A percentile compares a stretch with the other conserved stretches of the same genome.
Conservation (phyloP, 176 grass and related monocot genomes). For the Avena atlantica region DNA sequence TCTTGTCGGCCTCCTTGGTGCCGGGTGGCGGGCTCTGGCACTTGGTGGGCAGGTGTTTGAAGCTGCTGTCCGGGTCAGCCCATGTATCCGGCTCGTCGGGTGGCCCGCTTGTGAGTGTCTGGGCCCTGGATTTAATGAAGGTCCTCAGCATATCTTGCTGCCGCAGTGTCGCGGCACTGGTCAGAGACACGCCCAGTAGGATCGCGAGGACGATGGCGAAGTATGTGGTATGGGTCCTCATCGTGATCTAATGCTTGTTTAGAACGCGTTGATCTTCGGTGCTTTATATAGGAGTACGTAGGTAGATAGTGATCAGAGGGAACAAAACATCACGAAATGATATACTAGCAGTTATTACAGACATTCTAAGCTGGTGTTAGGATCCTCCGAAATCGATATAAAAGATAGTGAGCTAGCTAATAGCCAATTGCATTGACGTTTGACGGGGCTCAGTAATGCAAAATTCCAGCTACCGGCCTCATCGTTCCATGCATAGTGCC, state of each 20-base stretch:
- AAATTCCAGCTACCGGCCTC: not conserved
- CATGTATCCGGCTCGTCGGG: not conserved
- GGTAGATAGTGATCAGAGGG: not conserved
- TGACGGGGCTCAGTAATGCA: not conserved
- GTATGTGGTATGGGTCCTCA: not conserved
- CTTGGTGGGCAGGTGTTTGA: not conserved
- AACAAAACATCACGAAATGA: not conserved
- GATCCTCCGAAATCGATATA: not conserved
- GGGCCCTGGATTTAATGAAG: not conserved
- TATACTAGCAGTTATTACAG: not conserved
- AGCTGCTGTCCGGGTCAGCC: not conserved
- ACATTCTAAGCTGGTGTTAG: not conserved
- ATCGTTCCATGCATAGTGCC: not conserved
- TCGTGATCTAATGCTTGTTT: not conserved
- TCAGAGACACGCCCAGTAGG: not conserved
- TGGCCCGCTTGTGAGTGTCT: not conserved
- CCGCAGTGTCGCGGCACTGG: not conserved
- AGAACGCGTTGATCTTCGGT: not conserved
- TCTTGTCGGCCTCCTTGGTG: slow-evolving; percentile 58
- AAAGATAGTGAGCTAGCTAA: not conserved
- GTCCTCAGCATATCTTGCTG: not conserved
- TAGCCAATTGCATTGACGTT: not conserved
- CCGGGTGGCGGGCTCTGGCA: slow-evolving; percentile 28
- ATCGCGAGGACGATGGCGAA: not conserved
- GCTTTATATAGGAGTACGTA: not conserved